These are phyloP conservation scores for Ceriops zippeliana DNA, from an alignment of 345 rosid genomes.

Conservation along the genomic window DNA sequence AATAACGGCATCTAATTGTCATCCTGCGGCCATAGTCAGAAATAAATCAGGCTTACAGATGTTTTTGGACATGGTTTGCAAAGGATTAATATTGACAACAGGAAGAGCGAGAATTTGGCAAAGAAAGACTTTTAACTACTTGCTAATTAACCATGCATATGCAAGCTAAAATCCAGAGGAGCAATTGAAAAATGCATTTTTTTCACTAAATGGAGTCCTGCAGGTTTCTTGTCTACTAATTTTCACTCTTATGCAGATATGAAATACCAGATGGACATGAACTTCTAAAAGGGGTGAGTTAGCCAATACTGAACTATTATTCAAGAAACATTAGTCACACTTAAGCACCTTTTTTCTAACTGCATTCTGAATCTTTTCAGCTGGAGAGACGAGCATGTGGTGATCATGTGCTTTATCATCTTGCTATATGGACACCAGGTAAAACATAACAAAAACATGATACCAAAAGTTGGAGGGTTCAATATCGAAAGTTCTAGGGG, in stretches of 20 bases:
- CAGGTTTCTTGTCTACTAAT: not conserved
- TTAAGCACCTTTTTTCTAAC: not conserved
- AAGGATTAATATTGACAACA: too few species aligned
- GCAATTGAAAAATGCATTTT: too few species aligned
- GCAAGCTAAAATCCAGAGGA: too few species aligned
- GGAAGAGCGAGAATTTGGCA: too few species aligned
- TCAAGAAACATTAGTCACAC: too few species aligned
- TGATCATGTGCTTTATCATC: slow-evolving; percentile 80
- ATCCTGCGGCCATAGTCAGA: too few species aligned
- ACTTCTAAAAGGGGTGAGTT: slow-evolving; percentile 67
- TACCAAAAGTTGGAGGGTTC: not conserved
- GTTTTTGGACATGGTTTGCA: too few species aligned
- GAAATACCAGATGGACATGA: slow-evolving; percentile 90
- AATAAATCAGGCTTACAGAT: too few species aligned
- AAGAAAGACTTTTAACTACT: too few species aligned
- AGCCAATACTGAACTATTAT: not conserved
- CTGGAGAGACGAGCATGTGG: slow-evolving; percentile 73
- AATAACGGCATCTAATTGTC: too few species aligned
- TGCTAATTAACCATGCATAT: too few species aligned
- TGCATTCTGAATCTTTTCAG: slow-evolving; percentile 36
- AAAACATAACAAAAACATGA: not conserved
- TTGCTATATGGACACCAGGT: slow-evolving; percentile 99
- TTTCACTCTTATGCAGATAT: slow-evolving; percentile 55
- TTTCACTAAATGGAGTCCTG: not conserved
- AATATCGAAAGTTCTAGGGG: too few species aligned